Conservation (phyloP, 2,329 filamentous ascomycete species). For the Apiospora kogelbergensis region DNA sequence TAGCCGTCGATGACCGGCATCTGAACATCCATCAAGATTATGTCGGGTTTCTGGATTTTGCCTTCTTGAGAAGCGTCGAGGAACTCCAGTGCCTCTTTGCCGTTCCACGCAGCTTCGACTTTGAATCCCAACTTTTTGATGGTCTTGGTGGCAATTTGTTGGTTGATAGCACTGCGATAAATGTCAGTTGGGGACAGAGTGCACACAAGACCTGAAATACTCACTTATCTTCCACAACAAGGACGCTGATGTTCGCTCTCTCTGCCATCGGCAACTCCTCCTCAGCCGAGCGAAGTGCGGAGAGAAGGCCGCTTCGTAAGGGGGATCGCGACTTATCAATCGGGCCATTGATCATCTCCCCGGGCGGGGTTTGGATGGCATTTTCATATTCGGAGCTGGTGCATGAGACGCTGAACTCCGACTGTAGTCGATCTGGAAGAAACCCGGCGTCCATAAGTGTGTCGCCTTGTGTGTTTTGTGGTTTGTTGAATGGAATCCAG, state of each 20-base stretch:
- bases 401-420: conserved; percentile 63
- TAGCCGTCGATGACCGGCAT: conserved; percentile 80
- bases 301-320: conserved; percentile 33
- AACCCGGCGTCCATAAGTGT: conserved; percentile 61
- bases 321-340: conserved; percentile 27
- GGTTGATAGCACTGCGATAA: conserved; percentile 57
- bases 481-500: conserved; percentile 75
- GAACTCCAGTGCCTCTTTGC: conserved; percentile 76
- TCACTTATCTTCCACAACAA: conserved; percentile 81
- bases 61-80: conserved; percentile 54
- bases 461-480: conserved; percentile 45
- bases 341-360: conserved; percentile 24
- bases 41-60: conserved; percentile 60
- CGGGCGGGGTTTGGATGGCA: conserved; percentile 42
- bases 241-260: conserved; percentile 63
- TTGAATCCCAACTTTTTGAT: conserved; percentile 73
- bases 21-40: conserved; percentile 79
- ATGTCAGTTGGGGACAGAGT: conserved; percentile 16
- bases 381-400: conserved; percentile 65
- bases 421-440: conserved; percentile 67
- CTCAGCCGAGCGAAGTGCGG: conserved; percentile 21
- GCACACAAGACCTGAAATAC: conserved; percentile 27
- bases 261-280: conserved; percentile 55
- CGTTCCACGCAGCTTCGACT: conserved; percentile 73
- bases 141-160: conserved; percentile 74